These are phyloP conservation scores for Penicillium dipodomyicola DNA, from an alignment of 495 filamentous ascomycete genomes.

Conservation along the genomic window DNA sequence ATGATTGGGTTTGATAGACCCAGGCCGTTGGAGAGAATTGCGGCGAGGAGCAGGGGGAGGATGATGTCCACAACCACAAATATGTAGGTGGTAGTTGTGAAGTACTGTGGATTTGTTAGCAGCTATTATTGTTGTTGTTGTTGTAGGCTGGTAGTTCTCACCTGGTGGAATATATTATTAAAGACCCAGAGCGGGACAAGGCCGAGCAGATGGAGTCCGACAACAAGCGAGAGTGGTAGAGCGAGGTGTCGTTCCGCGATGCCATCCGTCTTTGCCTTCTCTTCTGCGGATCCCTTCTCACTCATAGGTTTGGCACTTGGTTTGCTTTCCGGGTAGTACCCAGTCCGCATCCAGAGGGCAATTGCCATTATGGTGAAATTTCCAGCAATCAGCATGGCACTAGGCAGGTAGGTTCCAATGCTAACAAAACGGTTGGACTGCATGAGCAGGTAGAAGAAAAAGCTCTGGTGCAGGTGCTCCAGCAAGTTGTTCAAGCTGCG, in stretches of 20 bases:
- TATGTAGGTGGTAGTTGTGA: constrained; percentile 47
- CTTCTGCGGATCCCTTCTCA: constrained; percentile 24
- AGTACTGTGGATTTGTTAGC: constrained; percentile 44
- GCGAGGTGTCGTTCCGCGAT: constrained; percentile 71
- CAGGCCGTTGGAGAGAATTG: constrained; percentile 53
- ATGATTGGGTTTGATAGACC: constrained; percentile 50
- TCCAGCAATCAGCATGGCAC: constrained; percentile 89
- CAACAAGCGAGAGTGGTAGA: constrained; percentile 71
- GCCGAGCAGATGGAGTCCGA: constrained; percentile 70
- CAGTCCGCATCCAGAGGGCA: constrained; percentile 84
- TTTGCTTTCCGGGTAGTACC: constrained; percentile 42
- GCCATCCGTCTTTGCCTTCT: constrained; percentile 18
- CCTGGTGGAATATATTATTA: constrained; percentile 66
- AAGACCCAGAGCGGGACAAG: constrained; percentile 83
- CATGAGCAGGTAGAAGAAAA: constrained; percentile 98
- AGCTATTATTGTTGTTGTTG: constrained; percentile 10
- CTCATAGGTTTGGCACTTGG: constrained; percentile 21
- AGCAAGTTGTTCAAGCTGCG: constrained; percentile 92
- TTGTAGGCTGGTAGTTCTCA: constrained; percentile 40
- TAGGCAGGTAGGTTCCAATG: constrained; percentile 95
- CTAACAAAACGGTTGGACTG: constrained; percentile 88
- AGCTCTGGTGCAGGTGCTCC: constrained; percentile 96
- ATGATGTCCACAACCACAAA: constrained; percentile 58
- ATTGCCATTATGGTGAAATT: constrained; percentile 97
- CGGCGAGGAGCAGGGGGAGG: constrained; percentile 55